phyloP scores from a whole-genome alignment of 345 rosid species.

The Moringa oleifera region DNA sequence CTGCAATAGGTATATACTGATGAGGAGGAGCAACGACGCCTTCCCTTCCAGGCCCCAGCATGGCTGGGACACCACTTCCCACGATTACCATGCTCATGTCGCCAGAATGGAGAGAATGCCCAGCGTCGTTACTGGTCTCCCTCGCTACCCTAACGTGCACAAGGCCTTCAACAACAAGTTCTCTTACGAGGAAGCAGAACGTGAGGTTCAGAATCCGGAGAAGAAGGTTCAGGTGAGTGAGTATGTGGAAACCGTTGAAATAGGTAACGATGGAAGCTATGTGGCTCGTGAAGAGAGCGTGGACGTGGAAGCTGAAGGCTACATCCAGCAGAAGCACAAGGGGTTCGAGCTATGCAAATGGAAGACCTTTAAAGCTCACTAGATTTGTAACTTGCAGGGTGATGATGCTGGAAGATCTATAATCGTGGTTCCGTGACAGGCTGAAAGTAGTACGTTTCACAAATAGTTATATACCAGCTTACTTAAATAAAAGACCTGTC shows the following conservation, averaged over 20 bases:
- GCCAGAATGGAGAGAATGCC: conserved; percentile 23
- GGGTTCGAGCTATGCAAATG: conserved; percentile 37
- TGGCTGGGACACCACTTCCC: conserved; percentile 25
- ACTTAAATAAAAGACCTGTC: conserved; percentile 28
- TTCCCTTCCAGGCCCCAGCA: conserved; percentile 10
- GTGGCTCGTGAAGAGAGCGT: conserved; percentile 14
- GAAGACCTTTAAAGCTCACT: conserved; percentile 31
- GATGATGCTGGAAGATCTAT: background rate
- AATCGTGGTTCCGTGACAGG: conserved; percentile 8
- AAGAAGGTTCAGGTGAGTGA: conserved; percentile 39
- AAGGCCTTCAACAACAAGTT: conserved; percentile 30
- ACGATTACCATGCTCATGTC: conserved; percentile 33
- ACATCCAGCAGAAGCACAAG: conserved; percentile 32
- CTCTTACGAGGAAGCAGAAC: conserved; percentile 8
- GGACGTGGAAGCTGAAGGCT: conserved; percentile 25
- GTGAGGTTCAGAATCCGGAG: background rate
- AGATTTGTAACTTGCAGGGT: conserved; percentile 4
- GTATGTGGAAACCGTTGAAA: conserved; percentile 9
- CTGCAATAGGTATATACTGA: background rate
- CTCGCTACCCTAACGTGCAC: conserved; percentile 42
- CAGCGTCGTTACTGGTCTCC: conserved; percentile 22
- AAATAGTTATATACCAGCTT: background rate
- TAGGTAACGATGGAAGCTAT: background rate
- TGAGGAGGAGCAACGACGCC: conserved; percentile 18
- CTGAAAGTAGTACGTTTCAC: background rate